Evolutionary conservation across 2,329 filamentous ascomycete species (phyloP).

Genomic region (Scopulariopsis brevicaulis): DNA sequence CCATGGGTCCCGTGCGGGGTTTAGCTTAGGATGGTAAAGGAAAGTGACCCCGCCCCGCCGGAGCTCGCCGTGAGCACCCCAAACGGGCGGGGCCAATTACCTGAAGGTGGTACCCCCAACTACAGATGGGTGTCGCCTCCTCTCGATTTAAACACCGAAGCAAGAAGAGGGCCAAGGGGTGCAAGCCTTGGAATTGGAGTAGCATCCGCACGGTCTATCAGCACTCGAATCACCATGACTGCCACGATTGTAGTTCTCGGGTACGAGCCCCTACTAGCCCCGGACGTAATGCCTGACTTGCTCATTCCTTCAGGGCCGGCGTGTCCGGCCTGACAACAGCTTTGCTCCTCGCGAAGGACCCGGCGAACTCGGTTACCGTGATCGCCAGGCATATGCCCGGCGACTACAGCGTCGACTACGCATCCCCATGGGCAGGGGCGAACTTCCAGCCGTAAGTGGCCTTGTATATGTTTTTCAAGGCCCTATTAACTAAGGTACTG

Average conservation of each 20-base stretch:
- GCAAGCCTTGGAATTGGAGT: background rate
- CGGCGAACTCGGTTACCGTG: conserved; percentile 47
- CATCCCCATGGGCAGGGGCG: conserved; percentile 80
- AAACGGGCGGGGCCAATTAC: no score
- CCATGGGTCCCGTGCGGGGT: no score
- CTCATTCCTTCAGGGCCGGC: conserved; percentile 26
- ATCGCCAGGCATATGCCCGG: conserved; percentile 86
- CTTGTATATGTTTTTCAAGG: background rate
- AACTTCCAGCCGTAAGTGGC: conserved; percentile 59
- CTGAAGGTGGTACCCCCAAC: no score
- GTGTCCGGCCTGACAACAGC: conserved; percentile 40
- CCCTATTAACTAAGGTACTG: background rate
- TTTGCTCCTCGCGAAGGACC: conserved; percentile 31
- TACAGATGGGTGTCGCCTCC: no score
- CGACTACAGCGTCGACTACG: conserved; percentile 85
- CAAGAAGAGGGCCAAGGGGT: background rate
- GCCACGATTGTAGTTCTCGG: background rate
- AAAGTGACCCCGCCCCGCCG: no score
- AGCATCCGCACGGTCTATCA: background rate
- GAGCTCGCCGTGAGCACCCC: no score
- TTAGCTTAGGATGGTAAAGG: no score
- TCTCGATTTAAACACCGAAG: background rate
- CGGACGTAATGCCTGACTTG: background rate
- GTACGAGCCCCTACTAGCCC: background rate
- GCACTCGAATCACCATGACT: background rate